Evolutionary conservation across 2,329 filamentous ascomycete species (phyloP), one percentile per base, ranked within the genome.

Genomic region (Fusarium subtropicale): DNA sequence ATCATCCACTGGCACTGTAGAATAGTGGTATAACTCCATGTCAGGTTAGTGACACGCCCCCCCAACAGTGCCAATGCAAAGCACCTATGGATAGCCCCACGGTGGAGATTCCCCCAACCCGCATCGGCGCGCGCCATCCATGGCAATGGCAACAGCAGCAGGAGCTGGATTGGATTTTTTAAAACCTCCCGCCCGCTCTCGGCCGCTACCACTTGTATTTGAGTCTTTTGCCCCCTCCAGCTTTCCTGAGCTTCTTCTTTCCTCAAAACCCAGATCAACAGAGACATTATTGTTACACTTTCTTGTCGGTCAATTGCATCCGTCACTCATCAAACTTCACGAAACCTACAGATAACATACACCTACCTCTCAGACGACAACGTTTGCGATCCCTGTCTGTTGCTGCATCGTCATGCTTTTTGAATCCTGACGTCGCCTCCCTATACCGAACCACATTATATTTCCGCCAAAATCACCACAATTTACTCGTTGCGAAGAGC

Each of bases 121-220:
- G 71, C 62, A 66, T 68, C 59, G 58, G 55, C 57, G 62, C 41
- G 60, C 20, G 20, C 59, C 55, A 45, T 62, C 53, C 53, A 56
- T 56, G 42, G 53, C 42, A 56, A 50, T 55, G 53, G 42, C 53
- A 56, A 56, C 33, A 36, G 53, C 45, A 56, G 18, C 48, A 51
- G 24, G n/a, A 30, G 26, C 28, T 38, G 42, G 31, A 68, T 63
- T 60, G 62, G 50, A 64, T 65, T 68, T 74, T 74, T 66, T 60
- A 72, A 71, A 74, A 74, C 69, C 69, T 73, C 72, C 68, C 72
- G 58, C 66, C 70, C 72, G 58, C 68, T 66, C 59, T 69, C 68
- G 66, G 61, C 58, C 60, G 52, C 52, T 66, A 38, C 34, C 20
- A 39, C 48, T 13, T 52, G 48, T 52, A 66, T 71, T 69, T 69